Evolutionary conservation across 345 rosid species (phyloP).

Genomic region (Nephelium lappaceum): DNA sequence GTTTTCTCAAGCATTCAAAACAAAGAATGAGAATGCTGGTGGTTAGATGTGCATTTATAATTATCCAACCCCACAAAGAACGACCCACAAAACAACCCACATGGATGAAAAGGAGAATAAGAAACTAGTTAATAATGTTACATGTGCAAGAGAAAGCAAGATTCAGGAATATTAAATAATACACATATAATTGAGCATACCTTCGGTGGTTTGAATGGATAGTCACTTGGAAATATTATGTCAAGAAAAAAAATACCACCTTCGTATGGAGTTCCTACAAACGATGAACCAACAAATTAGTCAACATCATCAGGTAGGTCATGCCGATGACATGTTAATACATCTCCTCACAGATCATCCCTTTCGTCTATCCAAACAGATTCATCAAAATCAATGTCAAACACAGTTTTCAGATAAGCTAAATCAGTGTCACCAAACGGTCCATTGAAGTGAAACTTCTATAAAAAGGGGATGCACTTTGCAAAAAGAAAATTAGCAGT

Average conservation of each 20-base stretch:
- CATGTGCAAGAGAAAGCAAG: neutral
- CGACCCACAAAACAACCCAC: neutral
- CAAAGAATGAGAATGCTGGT: neutral
- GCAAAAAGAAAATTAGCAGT: conserved; percentile 1
- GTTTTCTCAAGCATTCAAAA: neutral
- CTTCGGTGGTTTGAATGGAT: conserved; percentile 95
- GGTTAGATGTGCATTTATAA: neutral
- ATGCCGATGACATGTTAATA: neutral
- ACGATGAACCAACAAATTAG: conserved; percentile 7
- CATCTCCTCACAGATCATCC: neutral
- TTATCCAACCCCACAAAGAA: conserved; percentile 3
- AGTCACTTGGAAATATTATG: conserved; percentile 72
- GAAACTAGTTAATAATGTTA: neutral
- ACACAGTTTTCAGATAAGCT: neutral
- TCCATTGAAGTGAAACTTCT: neutral
- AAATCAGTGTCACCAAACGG: neutral
- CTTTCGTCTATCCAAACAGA: neutral
- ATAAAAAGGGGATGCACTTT: neutral
- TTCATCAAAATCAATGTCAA: neutral
- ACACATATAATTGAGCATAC: conserved; percentile 33
- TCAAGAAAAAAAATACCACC: conserved; percentile 90
- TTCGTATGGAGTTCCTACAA: conserved; percentile 82
- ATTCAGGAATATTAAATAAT: neutral
- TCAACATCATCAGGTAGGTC: neutral
- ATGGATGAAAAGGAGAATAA: neutral